Evolutionary conservation across 2,329 filamentous ascomycete genomes (phyloP), one percentile per base, ranked within the genome.

Genomic region (Venturia pyrina): DNA sequence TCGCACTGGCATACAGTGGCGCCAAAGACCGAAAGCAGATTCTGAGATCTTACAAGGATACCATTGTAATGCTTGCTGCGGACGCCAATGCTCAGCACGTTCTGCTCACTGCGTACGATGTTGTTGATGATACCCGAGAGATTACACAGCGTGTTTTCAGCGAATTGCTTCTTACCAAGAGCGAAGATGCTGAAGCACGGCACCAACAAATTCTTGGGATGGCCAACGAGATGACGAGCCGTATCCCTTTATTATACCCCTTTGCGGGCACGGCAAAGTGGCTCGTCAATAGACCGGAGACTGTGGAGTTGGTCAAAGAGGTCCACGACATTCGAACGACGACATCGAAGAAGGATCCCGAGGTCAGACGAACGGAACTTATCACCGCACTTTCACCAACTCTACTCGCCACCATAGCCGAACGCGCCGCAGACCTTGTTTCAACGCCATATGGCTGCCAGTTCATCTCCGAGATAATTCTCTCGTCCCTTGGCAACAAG

Each of bases 11-110:
- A 11, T 84, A 96, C 72, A 91, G 92, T 66, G 87, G 82, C 64
- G 92, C 95, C 69, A 99, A 99, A 79, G 93, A 98, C 77, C 87
- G 95, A 71, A 96, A 96, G 78, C 83, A 89, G 67, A 87, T 99
- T 66, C 80, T 98, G 63, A 91, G 89, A 77, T 88, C 88, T 63
- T 97, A 91, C 85, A 96, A 96, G 75, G 92, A 96, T 70, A 95
- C 89, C 13, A 86, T 96, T 69, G 87, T 93, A 73, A 80, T 89
- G 69, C 91, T 99, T 85, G 90, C 92, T 2, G 87, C 85, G 61
- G 93, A 99, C 73, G 76, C 82, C 7, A 78, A 93, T 72, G 95
- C 87, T 1, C 91, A 96, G 73, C 82, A 88, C 68, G 84, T 98
- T 65, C 85, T 99, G 43, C 82, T 98, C 65, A 84, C 92, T 1